phyloP scores from a whole-genome alignment of 768 basidiomycete species.

The Naganishia friedmannii region DNA sequence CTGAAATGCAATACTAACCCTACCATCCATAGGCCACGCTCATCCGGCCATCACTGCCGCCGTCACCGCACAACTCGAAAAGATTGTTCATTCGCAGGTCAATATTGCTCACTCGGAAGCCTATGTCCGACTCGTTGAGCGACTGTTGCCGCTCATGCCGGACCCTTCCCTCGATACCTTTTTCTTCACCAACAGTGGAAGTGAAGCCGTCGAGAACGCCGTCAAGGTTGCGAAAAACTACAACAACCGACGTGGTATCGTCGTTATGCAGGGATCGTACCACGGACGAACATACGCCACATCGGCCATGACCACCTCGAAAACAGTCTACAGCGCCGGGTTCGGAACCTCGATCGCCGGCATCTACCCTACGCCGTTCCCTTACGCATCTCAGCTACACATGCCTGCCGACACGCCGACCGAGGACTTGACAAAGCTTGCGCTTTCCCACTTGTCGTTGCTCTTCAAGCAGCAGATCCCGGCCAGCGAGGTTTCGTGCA shows the following conservation, averaged over 20 bases:
- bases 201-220: slow-evolving; percentile 76
- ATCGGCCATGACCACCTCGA: slow-evolving; percentile 87
- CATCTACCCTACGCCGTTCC: slow-evolving; percentile 75
- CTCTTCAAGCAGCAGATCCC: slow-evolving; percentile 74
- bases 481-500: slow-evolving; percentile 84
- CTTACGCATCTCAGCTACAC: slow-evolving; percentile 86
- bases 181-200: slow-evolving; percentile 96
- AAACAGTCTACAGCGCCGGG: slow-evolving; percentile 82
- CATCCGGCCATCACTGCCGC: slow-evolving; percentile 46
- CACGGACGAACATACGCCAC: slow-evolving; percentile 92
- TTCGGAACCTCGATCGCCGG: slow-evolving; percentile 83
- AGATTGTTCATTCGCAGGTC: slow-evolving; percentile 53
- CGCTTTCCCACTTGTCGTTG: slow-evolving; percentile 77
- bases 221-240: slow-evolving; percentile 78
- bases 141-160: slow-evolving; percentile 83
- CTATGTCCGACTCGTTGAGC: slow-evolving; percentile 80
- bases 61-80: slow-evolving; percentile 39
- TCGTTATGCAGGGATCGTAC: slow-evolving; percentile 75
- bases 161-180: slow-evolving; percentile 86
- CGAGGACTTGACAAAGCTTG: slow-evolving; percentile 61
- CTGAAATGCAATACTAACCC: too few species aligned
- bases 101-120: slow-evolving; percentile 84
- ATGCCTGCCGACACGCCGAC: slow-evolving; percentile 60
- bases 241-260: slow-evolving; percentile 81
- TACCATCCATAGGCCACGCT: slow-evolving; percentile 35